A percentile compares a stretch with the other conserved stretches of the same genome.
Conservation (phyloP, 164 flowering plant genomes). For the grape (Vitis vinifera) region DNA sequence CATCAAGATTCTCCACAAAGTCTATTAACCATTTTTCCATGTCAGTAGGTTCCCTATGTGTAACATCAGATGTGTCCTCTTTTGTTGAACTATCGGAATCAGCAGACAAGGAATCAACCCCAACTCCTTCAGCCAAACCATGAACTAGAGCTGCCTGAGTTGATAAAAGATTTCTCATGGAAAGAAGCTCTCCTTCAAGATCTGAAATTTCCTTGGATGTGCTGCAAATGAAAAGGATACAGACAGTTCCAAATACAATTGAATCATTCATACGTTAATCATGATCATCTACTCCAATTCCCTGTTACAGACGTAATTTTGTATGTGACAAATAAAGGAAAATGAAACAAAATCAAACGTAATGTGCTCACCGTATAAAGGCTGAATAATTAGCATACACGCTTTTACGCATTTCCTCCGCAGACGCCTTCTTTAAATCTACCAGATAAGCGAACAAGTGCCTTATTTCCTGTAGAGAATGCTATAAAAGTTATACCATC, state of each 20-base stretch:
- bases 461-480: conserved; percentile 50
- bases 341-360: background rate
- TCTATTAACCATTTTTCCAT: conserved; percentile 66
- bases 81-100: conserved; percentile 36
- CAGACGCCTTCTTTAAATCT: conserved; percentile 67
- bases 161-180: conserved; percentile 78
- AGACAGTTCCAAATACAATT: background rate
- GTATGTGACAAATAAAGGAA: no score
- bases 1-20: conserved; percentile 72
- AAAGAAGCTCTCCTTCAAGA: conserved; percentile 87
- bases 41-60: conserved; percentile 49
- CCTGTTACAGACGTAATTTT: no score
- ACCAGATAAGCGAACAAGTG: conserved; percentile 42
- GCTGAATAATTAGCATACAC: conserved; percentile 73
- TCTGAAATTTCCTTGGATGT: conserved; percentile 89
- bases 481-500: background rate
- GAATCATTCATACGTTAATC: background rate
- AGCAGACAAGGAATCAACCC: conserved; percentile 41
- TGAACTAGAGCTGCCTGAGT: conserved; percentile 83
- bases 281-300: background rate
- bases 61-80: conserved; percentile 25
- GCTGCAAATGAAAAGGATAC: conserved; percentile 38
- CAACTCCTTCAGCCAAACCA: conserved; percentile 72
- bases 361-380: conserved; percentile 54
- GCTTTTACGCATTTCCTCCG: conserved; percentile 79